These are phyloP conservation scores for Didymella lethalis DNA, from an alignment of 2,329 filamentous ascomycete species.

Conservation along the genomic window DNA sequence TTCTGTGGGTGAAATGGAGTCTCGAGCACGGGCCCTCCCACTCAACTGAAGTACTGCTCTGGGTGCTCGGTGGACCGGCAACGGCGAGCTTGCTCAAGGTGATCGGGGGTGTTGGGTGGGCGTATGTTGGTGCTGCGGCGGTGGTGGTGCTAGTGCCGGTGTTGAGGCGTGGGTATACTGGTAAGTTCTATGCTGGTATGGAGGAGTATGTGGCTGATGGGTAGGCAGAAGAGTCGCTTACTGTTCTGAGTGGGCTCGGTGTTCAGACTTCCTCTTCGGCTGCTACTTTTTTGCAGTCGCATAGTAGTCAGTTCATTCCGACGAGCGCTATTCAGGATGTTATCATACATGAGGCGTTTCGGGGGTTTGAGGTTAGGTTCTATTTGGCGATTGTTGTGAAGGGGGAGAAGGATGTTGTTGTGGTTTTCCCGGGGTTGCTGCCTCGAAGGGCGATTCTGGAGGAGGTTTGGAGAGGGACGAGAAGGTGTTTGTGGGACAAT, in stretches of 20 bases:
- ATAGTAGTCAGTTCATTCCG: constrained; percentile 80
- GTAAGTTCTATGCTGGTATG: constrained; percentile 39
- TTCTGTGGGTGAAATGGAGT: constrained; percentile 43
- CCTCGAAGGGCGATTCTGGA: constrained; percentile 80
- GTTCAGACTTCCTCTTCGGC: constrained; percentile 84
- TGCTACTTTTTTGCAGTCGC: constrained; percentile 69
- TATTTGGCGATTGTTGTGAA: constrained; percentile 91
- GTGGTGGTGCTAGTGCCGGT: constrained; percentile 55
- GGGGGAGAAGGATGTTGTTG: constrained; percentile 84
- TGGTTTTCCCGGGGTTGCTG: constrained; percentile 89
- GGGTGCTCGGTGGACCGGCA: constrained; percentile 15
- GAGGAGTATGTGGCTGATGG: no score
- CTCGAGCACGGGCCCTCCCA: constrained; percentile 12
- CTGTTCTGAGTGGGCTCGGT: constrained; percentile 87
- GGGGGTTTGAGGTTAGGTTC: constrained; percentile 87
- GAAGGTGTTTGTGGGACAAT: constrained; percentile 80
- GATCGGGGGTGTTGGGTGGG: constrained; percentile 53
- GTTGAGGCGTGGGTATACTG: constrained; percentile 60
- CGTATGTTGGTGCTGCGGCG: constrained; percentile 52
- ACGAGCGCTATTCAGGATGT: constrained; percentile 93
- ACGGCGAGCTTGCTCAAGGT: constrained; percentile 42
- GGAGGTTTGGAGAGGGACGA: constrained; percentile 86
- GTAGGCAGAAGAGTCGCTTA: constrained; percentile 76
- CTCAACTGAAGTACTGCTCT: constrained; percentile 10
- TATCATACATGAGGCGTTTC: constrained; percentile 93